phyloP scores from a whole-genome alignment of 495 filamentous ascomycete species.

The Xylaria sp. region DNA sequence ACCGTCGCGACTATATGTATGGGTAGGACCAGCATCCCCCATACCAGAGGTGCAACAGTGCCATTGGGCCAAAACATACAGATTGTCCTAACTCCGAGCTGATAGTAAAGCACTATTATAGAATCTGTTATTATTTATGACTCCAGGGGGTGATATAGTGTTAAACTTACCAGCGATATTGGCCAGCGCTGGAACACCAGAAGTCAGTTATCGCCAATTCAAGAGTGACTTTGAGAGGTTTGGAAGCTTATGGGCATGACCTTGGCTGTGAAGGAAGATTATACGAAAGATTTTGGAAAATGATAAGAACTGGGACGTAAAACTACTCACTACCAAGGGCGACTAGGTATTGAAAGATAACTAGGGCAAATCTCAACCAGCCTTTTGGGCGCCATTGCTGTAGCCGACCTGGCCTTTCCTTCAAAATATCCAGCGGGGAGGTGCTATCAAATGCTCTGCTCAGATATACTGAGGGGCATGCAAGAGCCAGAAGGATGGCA shows the following conservation, averaged over 20 bases:
- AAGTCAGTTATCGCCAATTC: background rate
- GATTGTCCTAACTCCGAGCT: slow-evolving; percentile 28
- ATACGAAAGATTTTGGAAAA: background rate
- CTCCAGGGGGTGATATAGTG: background rate
- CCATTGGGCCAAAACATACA: slow-evolving; percentile 21
- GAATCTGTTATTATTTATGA: background rate
- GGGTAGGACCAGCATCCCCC: slow-evolving; percentile 26
- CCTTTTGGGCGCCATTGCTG: slow-evolving; percentile 10
- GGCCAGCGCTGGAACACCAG: background rate
- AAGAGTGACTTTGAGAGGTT: background rate
- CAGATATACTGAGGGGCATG: slow-evolving; percentile 32
- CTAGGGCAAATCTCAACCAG: background rate
- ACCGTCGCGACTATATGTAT: slow-evolving; percentile 22
- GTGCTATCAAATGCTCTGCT: slow-evolving; percentile 35
- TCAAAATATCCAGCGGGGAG: slow-evolving; percentile 31
- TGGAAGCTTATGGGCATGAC: background rate
- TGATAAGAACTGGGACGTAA: background rate
- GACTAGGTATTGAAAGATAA: slow-evolving; percentile 24
- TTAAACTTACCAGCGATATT: slow-evolving; percentile 22
- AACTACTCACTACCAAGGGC: slow-evolving; percentile 14
- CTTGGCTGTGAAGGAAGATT: background rate
- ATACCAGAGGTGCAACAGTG: slow-evolving; percentile 23
- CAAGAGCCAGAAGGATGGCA: slow-evolving; percentile 32
- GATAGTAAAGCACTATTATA: slow-evolving; percentile 17
- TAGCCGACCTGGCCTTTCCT: background rate